phyloP scores from a whole-genome alignment of 495 filamentous ascomycete genomes.

The Cryomyces minteri region DNA sequence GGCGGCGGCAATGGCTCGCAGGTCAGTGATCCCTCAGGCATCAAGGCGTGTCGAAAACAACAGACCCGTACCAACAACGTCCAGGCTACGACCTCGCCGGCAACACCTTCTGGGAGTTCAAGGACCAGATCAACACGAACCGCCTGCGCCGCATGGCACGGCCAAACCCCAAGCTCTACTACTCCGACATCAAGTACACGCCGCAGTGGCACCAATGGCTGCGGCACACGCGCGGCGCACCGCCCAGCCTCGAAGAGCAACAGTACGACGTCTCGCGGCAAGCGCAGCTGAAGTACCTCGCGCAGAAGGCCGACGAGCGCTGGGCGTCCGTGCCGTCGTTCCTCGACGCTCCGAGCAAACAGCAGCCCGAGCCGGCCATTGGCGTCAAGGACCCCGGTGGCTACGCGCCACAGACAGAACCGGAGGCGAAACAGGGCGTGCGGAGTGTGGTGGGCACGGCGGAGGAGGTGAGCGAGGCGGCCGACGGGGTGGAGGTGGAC shows the following conservation, averaged over 20 bases:
- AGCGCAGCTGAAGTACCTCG: constrained; percentile 50
- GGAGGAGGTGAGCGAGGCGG: constrained; percentile 5
- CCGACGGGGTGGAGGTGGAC: constrained; percentile 2
- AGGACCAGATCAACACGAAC: constrained; percentile 34
- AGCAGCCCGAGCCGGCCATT: constrained; percentile 25
- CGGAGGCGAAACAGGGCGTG: constrained; percentile 5
- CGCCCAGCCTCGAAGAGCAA: constrained; percentile 65
- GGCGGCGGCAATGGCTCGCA: constrained; percentile 64
- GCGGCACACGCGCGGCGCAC: constrained; percentile 50
- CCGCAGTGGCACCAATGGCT: constrained; percentile 96
- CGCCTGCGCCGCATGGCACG: constrained; percentile 49
- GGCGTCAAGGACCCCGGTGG: constrained; percentile 18
- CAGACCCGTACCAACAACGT: no score
- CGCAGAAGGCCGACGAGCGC: constrained; percentile 60
- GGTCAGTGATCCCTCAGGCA: constrained; percentile 27
- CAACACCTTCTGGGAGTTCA: constrained; percentile 94
- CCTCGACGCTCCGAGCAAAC: constrained; percentile 35
- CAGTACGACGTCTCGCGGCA: constrained; percentile 47
- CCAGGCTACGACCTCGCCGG: constrained; percentile 68
- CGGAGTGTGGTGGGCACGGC: constrained; percentile 8
- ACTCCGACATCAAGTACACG: constrained; percentile 44
- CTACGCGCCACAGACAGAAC: constrained; percentile 11
- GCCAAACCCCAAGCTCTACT: constrained; percentile 38
- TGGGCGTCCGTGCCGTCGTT: constrained; percentile 64
- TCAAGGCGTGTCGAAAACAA: no score